Percentiles rank a stretch among this genome's conserved stretches.
These are phyloP conservation scores for Tetrastigma voinierianum DNA, from an alignment of 164 flowering plant genomes.

Conservation along the genomic window DNA sequence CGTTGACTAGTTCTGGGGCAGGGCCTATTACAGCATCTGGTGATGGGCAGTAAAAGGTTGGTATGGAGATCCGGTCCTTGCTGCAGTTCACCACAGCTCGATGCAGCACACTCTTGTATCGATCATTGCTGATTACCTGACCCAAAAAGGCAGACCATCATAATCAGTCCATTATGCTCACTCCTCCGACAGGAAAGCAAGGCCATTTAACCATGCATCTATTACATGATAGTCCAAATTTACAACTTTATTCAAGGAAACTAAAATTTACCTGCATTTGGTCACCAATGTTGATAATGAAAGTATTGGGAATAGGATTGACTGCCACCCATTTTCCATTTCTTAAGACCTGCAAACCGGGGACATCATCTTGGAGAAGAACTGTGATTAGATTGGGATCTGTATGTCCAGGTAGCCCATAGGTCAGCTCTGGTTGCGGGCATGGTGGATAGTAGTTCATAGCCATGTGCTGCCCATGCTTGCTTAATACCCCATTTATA, in stretches of 20 bases:
- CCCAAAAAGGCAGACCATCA: no score
- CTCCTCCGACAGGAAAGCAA: no score
- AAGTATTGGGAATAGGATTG: conserved; percentile 55
- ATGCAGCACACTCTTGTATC: conserved; percentile 63
- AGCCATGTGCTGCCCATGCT: conserved; percentile 74
- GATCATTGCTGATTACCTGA: conserved; percentile 63
- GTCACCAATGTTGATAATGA: conserved; percentile 74
- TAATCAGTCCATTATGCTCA: no score
- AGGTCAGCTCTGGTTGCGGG: conserved; percentile 73
- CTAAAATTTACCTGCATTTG: conserved; percentile 54
- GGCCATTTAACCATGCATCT: no score
- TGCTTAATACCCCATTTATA: conserved; percentile 33
- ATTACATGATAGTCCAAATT: no score
- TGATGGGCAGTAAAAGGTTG: conserved; percentile 61
- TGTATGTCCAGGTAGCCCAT: conserved; percentile 64
- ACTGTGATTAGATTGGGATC: conserved; percentile 63
- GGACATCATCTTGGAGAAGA: conserved; percentile 62
- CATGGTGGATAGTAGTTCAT: conserved; percentile 75
- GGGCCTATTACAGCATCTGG: conserved; percentile 49
- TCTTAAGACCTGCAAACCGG: conserved; percentile 58
- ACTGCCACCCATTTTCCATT: conserved; percentile 59
- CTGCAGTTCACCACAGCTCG: conserved; percentile 56
- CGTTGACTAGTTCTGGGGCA: conserved; percentile 25
- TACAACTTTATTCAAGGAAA: no score
- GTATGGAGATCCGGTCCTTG: conserved; percentile 54